Evolutionary conservation across 495 filamentous ascomycete species (phyloP), one percentile per base, ranked within the genome.

Genomic region (Penicillium cinerascens): DNA sequence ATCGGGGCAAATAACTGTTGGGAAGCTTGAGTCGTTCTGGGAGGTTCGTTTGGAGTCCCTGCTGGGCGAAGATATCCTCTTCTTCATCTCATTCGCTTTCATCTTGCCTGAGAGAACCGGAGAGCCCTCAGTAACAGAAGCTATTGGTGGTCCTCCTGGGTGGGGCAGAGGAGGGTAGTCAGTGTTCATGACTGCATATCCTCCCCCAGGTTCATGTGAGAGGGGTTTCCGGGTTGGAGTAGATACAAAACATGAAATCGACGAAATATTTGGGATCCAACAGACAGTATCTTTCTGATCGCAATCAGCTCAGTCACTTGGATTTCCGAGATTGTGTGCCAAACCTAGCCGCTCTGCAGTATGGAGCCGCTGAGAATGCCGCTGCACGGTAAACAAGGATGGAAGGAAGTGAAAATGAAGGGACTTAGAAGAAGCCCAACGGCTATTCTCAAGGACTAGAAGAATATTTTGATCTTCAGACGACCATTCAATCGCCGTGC

Each of bases 1-100:
- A 41, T 56, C 56, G 0, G 42, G 41, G 13, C 63, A 59, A 17
- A 73, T 62, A 8, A 64, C 46, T 50, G 49, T 63, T 18, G 51
- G 42, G 11, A 40, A 27, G 18, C 26, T 42, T 36, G 36, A 17
- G 33, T 22, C 46, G 36, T 47, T 46, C 9, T n/a, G 49, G 20
- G 23, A 26, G 38, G 16, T 27, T 15, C 47, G 27, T 11, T 17
- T 42, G n/a, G 37, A 21, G 17, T 47, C 36, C 42, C 16, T 48
- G n/a, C 25, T 25, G 37, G 23, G 42, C 25, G 26, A 25, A 29
- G 42, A 25, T 15, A 36, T 23, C 26, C 13, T 33, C 29, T 33
- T 33, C 4, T 15, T 13, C 29, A 13, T 33, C 37, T 27, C 42
- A 6, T 49, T 49, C 0, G 47, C 22, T 42, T 22, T 37, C 9